Evolutionary conservation across 148 eudicot species (phyloP), one percentile per base, ranked within the genome.

Genomic region (Selenicereus undatus): DNA sequence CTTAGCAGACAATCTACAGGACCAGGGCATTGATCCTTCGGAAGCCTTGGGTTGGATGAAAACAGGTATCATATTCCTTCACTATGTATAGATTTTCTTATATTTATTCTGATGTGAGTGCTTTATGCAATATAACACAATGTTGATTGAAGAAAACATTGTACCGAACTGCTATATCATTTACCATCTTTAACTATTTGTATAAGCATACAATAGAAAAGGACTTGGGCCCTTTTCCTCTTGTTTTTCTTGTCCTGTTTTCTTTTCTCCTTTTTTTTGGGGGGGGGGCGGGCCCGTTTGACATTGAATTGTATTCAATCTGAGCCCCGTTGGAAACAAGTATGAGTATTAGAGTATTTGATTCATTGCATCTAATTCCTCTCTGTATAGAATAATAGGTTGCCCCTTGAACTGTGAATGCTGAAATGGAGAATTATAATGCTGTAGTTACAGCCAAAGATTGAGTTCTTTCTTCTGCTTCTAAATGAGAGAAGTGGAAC

Each of bases 31-130:
- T 88, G 90, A 90, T 89, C 99, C 99, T 82, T 81, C 83, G 73
- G 84, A 87, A 78, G 82, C 79, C 64, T 80, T 96, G 74, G 98
- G 99, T 69, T 96, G 98, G 98, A 92, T 88, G 84, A 91, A 89
- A 90, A 96, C 99, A 84, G 99, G 99, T 93, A 83, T 69, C 30
- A 11, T 8, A 3, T 66, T 66, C 32, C 35, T 66, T 14, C 35
- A 26, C 71, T 66, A 11, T 22, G 35, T 27, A n/a, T 3, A 66
- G 11, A 27, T 56, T 56, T 56, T 27, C 71, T 7, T 26, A 66
- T 20, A 26, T 66, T 12, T 27, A 3, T 66, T 66, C 71, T 66
- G 30, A 11, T 66, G 71, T 1, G 71, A 66, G 27, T 66, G 71
- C 18, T 2, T 62, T n/a, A 62, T 62, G 27, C 27, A n/a, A 27